phyloP scores from a whole-genome alignment of 306 rosid species.

The Dalbergia oliveri region DNA sequence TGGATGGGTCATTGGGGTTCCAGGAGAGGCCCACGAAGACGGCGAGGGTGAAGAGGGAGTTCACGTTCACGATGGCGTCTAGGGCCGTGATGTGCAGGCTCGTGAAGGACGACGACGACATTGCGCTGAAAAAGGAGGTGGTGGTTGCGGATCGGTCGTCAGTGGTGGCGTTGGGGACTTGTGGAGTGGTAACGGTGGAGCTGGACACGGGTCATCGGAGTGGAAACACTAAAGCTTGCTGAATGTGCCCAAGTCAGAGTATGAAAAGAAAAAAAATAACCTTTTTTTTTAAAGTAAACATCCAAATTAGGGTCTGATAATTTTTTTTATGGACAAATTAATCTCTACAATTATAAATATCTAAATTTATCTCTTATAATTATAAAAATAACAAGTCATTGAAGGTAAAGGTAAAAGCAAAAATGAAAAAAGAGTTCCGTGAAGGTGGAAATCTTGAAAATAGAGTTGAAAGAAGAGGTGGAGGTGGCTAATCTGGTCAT shows the following conservation, averaged over 20 bases:
- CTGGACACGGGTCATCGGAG: background rate
- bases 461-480: no score
- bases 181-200: background rate
- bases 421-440: no score
- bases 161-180: background rate
- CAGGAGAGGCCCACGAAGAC: constrained; percentile 87
- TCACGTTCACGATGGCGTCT: constrained; percentile 84
- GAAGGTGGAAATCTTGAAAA: no score
- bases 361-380: no score
- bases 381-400: no score
- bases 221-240: background rate
- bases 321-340: no score
- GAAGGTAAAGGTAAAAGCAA: no score
- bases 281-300: no score
- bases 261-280: no score
- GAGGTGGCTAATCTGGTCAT: no score
- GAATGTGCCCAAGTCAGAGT: background rate
- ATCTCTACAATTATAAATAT: no score
- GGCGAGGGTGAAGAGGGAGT: constrained; percentile 88
- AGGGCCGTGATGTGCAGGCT: constrained; percentile 75
- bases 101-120: constrained; percentile 66
- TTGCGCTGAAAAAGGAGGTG: constrained; percentile 11
- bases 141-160: background rate
- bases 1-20: constrained; percentile 74
- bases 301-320: no score